A percentile compares a stretch with the other conserved stretches of the same genome.
phyloP scores from a whole-genome alignment of 2,329 filamentous ascomycete genomes.

The Epichloe typhina region DNA sequence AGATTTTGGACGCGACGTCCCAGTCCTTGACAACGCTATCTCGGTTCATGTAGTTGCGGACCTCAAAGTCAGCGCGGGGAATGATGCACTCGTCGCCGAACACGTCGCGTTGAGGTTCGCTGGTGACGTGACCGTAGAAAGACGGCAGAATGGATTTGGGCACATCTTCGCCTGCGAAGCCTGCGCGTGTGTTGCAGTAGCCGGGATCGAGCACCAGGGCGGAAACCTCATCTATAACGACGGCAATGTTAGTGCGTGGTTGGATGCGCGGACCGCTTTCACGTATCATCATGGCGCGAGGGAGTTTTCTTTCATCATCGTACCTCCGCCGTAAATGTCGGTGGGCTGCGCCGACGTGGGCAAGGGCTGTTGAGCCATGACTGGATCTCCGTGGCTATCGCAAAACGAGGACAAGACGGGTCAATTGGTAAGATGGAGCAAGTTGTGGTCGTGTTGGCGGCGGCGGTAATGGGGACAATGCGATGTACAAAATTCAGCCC shows the following conservation, averaged over 20 bases:
- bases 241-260: slow-evolving; percentile 2
- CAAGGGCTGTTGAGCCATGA: slow-evolving; percentile 44
- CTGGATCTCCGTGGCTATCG: slow-evolving; percentile 7
- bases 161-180: slow-evolving; percentile 94
- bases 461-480: neutral
- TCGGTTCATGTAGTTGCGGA: slow-evolving; percentile 81
- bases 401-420: neutral
- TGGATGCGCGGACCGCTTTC: neutral
- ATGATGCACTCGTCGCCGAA: slow-evolving; percentile 89
- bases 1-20: slow-evolving; percentile 79
- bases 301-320: slow-evolving; percentile 8
- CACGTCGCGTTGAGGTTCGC: slow-evolving; percentile 39
- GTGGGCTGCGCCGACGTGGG: slow-evolving; percentile 44
- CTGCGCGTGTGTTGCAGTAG: slow-evolving; percentile 80
- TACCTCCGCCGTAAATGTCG: slow-evolving; percentile 52
- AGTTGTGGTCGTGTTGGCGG: slow-evolving; percentile 4
- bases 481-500: neutral
- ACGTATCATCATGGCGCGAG: neutral
- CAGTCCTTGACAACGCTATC: slow-evolving; percentile 93
- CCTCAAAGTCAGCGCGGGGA: slow-evolving; percentile 61
- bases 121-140: slow-evolving; percentile 58
- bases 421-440: neutral
- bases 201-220: slow-evolving; percentile 94
- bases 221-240: slow-evolving; percentile 72
- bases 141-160: slow-evolving; percentile 89